These are phyloP conservation scores for Lipomyces chichibuensis DNA, from an alignment of 805 yeast species.

Conservation along the genomic window DNA sequence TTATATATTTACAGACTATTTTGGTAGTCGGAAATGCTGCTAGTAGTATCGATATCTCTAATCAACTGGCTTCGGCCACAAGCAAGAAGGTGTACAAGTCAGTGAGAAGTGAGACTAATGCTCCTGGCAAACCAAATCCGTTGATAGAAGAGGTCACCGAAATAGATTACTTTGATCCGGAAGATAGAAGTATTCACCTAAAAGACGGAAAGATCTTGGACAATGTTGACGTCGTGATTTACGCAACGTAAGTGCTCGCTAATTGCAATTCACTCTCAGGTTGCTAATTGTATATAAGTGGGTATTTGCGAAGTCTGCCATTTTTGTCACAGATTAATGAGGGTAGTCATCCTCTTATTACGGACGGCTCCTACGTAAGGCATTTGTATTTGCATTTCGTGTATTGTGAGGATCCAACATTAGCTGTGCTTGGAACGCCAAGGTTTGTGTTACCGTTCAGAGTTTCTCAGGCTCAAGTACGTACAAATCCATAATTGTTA, in stretches of 20 bases:
- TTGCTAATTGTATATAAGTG: slow-evolving; percentile 41
- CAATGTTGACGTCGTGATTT: slow-evolving; percentile 61
- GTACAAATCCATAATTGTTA: slow-evolving; percentile 8
- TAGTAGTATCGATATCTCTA: slow-evolving; percentile 73
- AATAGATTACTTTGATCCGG: slow-evolving; percentile 47
- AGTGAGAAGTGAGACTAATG: slow-evolving; percentile 48
- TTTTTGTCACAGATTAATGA: slow-evolving; percentile 50
- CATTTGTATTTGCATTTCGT: slow-evolving; percentile 64
- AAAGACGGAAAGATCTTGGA: slow-evolving; percentile 53
- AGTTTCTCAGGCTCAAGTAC: slow-evolving; percentile 49
- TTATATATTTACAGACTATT: slow-evolving; percentile 44
- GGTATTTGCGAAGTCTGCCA: slow-evolving; percentile 69
- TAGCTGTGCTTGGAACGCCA: slow-evolving; percentile 66
- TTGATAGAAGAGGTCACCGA: slow-evolving; percentile 52
- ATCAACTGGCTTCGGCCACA: slow-evolving; percentile 56
- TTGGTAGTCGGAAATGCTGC: slow-evolving; percentile 78
- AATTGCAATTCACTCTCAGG: neutral
- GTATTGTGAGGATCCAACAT: slow-evolving; percentile 61
- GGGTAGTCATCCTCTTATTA: slow-evolving; percentile 45
- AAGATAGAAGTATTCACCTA: slow-evolving; percentile 50
- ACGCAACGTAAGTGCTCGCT: slow-evolving; percentile 54
- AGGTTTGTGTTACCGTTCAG: slow-evolving; percentile 66
- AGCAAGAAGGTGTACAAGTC: slow-evolving; percentile 53
- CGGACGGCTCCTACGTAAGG: slow-evolving; percentile 54
- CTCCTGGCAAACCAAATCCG: slow-evolving; percentile 37